Evolutionary conservation across 805 yeast species (phyloP).

Genomic region (Priceomyces carsonii): DNA sequence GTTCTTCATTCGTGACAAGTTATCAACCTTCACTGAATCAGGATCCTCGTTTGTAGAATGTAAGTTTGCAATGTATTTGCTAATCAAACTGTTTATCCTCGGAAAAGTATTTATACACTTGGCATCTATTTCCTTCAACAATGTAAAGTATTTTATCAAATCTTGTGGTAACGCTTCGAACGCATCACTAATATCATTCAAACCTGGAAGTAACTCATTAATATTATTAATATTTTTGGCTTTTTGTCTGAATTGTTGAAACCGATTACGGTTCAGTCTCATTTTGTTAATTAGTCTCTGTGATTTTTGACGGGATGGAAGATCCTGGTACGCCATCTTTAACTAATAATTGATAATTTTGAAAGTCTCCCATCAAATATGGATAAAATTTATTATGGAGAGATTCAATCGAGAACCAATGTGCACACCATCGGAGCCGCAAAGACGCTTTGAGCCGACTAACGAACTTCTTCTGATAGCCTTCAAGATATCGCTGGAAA

Average conservation of each 20-base stretch:
- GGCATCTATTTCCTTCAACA: constrained; percentile 91
- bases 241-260: constrained; percentile 34
- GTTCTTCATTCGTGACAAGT: constrained; percentile 42
- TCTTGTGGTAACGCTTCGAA: constrained; percentile 88
- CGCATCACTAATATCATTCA: constrained; percentile 89
- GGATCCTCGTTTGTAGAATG: constrained; percentile 13
- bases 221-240: constrained; percentile 32
- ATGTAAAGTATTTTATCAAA: constrained; percentile 78
- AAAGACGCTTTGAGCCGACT: too few species aligned
- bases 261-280: constrained; percentile 15
- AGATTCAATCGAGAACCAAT: too few species aligned
- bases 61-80: constrained; percentile 36
- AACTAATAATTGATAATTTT: too few species aligned
- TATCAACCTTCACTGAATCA: constrained; percentile 32
- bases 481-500: too few species aligned
- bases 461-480: too few species aligned
- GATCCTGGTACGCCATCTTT: constrained; percentile 15
- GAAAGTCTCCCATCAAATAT: too few species aligned
- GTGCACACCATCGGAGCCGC: too few species aligned
- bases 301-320: constrained; percentile 30
- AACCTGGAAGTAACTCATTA: constrained; percentile 63
- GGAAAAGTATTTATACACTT: constrained; percentile 82
- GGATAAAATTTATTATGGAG: too few species aligned
- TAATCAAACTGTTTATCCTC: constrained; percentile 55
- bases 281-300: constrained; percentile 16